A percentile compares a stretch with the other conserved stretches of the same genome.
Conservation (phyloP, 495 filamentous ascomycete species). For the Daldinia bambusicola region DNA sequence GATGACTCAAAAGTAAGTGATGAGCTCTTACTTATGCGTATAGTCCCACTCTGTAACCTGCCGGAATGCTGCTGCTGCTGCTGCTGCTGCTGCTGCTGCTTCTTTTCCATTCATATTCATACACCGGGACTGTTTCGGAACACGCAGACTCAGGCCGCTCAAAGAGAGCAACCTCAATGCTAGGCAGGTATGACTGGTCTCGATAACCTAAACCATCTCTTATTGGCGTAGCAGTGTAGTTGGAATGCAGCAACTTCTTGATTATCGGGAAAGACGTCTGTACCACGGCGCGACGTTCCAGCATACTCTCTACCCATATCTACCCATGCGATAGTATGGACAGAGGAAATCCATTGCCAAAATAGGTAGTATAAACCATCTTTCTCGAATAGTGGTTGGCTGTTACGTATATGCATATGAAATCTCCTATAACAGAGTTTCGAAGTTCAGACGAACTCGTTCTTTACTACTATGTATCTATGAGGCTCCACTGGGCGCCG, state of each 20-base stretch:
- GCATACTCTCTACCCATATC: conserved; percentile 8
- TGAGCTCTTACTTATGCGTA: conserved; percentile 18
- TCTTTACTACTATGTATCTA: conserved; percentile 11
- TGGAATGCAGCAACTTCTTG: conserved; percentile 3
- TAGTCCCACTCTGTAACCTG: conserved; percentile 20
- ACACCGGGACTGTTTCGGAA: conserved; percentile 12
- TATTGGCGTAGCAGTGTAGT: conserved; percentile 17
- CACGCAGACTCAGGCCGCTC: conserved; percentile 20
- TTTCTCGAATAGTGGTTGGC: conserved; percentile 24
- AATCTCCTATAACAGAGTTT: conserved; percentile 23
- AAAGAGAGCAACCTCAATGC: conserved; percentile 27
- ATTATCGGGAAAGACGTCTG: conserved; percentile 13
- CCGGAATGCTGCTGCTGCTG: not conserved
- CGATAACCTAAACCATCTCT: not conserved
- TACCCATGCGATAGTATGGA: conserved; percentile 25
- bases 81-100: not conserved
- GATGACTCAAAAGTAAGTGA: conserved; percentile 8
- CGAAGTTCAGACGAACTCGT: conserved; percentile 38
- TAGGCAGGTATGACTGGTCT: conserved; percentile 36
- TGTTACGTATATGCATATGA: conserved; percentile 12
- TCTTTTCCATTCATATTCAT: conserved; percentile 16
- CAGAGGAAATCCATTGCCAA: conserved; percentile 18
- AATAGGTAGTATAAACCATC: conserved; percentile 18
- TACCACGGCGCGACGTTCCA: conserved; percentile 15
- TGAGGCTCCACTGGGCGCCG: conserved; percentile 41